Evolutionary conservation across 176 grass and related monocot genomes (phyloP).

Genomic region (Paspalum notatum): DNA sequence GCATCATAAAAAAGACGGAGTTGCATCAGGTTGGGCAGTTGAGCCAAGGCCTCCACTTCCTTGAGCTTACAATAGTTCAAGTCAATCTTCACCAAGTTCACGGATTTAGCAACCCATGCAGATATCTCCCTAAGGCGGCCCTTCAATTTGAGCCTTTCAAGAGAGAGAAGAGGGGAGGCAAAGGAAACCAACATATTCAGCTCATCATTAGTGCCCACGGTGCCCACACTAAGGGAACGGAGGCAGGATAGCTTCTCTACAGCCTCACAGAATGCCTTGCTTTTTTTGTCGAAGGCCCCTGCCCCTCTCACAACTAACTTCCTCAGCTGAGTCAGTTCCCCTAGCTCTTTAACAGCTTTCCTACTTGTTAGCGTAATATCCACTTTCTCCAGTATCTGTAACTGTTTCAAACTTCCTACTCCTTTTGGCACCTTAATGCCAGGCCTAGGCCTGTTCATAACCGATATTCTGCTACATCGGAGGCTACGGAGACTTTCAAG

Average conservation of each 20-base stretch:
- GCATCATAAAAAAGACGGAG: fast-evolving
- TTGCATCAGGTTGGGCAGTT: slow-evolving; percentile 6
- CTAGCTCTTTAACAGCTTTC: slow-evolving; percentile 20
- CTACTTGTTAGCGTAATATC: slow-evolving; percentile 1
- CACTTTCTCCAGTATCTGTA: slow-evolving; percentile 20
- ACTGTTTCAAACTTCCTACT: neutral
- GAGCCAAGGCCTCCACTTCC: neutral
- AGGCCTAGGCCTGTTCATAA: too few relatives aligned
- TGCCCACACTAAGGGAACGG: neutral
- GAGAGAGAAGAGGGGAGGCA: neutral
- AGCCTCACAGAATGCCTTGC: neutral
- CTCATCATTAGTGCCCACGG: fast-evolving
- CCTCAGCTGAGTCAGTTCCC: slow-evolving; percentile 20
- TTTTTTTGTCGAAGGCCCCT: neutral
- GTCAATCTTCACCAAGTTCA: neutral
- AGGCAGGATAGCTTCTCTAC: slow-evolving; percentile 7
- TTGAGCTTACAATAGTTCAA: neutral
- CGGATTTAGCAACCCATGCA: neutral
- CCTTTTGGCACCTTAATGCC: slow-evolving; percentile 31
- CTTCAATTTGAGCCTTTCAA: neutral
- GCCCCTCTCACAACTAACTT: neutral
- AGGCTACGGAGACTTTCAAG: neutral
- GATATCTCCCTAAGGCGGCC: slow-evolving; percentile 1
- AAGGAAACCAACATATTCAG: slow-evolving; percentile 4
- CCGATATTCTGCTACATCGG: too few relatives aligned